These are phyloP conservation scores for Cucurbita pepo DNA, from an alignment of 306 rosid species.

Conservation along the genomic window DNA sequence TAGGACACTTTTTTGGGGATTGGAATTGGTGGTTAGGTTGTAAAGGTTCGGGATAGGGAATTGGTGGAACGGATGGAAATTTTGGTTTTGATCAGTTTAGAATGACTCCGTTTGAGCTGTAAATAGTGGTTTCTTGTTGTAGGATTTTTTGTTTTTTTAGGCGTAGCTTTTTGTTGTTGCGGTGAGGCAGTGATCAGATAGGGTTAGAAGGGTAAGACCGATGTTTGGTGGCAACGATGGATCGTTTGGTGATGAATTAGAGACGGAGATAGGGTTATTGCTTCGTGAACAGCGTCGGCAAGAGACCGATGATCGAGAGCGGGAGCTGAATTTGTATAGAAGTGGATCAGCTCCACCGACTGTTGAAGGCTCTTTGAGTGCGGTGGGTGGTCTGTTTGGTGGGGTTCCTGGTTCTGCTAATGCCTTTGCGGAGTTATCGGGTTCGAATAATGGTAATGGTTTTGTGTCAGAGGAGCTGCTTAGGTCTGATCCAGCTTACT, in stretches of 20 bases:
- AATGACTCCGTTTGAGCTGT: conserved; percentile 17
- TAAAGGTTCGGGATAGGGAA: conserved; percentile 3
- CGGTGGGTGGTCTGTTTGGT: conserved; percentile 60
- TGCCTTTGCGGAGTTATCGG: conserved; percentile 29
- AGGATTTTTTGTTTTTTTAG: neutral
- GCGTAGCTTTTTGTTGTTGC: conserved; percentile 18
- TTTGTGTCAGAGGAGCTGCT: conserved; percentile 69
- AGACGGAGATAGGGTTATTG: conserved; percentile 64
- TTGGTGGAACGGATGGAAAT: conserved; percentile 8
- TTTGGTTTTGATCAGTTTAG: conserved; percentile 19
- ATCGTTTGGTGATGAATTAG: conserved; percentile 74
- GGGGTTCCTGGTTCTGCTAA: conserved; percentile 12
- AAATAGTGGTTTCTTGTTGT: conserved; percentile 17
- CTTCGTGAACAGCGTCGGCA: conserved; percentile 68
- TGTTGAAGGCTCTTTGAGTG: conserved; percentile 72
- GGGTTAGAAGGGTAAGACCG: conserved; percentile 24
- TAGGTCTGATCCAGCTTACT: conserved; percentile 89
- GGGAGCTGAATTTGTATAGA: conserved; percentile 56
- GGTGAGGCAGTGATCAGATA: conserved; percentile 7
- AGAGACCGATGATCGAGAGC: conserved; percentile 59
- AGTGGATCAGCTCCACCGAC: conserved; percentile 96
- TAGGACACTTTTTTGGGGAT: neutral
- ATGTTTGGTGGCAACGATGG: conserved; percentile 65
- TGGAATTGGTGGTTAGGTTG: neutral
- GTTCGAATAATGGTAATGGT: conserved; percentile 41